A percentile compares a stretch with the other conserved stretches of the same genome.
Conservation (phyloP, 2,329 filamentous ascomycete genomes). For the Metarhizium rileyi region DNA sequence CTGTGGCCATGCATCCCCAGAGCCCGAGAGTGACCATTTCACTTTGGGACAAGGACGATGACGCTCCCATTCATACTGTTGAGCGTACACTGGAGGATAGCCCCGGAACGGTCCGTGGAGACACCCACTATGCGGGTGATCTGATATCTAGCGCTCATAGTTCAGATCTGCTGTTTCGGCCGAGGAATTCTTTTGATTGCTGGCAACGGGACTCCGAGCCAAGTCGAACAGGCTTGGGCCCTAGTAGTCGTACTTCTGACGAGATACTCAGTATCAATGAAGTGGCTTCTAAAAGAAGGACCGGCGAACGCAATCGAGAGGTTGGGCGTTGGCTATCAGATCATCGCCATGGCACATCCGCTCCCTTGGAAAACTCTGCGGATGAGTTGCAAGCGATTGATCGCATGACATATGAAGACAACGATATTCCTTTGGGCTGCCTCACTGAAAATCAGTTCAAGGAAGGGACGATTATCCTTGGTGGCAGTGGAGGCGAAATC, state of each 20-base stretch:
- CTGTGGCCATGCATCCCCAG: slow-evolving; percentile 32
- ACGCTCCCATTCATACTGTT: slow-evolving; percentile 25
- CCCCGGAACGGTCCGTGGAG: slow-evolving; percentile 24
- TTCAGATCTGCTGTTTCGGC: slow-evolving; percentile 9
- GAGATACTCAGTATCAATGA: slow-evolving; percentile 43
- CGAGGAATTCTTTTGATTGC: slow-evolving; percentile 30
- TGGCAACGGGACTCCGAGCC: slow-evolving; percentile 30
- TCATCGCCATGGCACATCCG: slow-evolving; percentile 19
- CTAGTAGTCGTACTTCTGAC: slow-evolving; percentile 30
- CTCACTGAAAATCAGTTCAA: slow-evolving; percentile 41
- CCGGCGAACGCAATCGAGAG: slow-evolving; percentile 36
- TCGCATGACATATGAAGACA: slow-evolving; percentile 18
- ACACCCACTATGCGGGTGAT: slow-evolving; percentile 30
- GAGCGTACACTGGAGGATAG: slow-evolving; percentile 31
- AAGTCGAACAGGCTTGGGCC: slow-evolving; percentile 38
- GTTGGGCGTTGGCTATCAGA: slow-evolving; percentile 42
- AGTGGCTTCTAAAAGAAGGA: slow-evolving; percentile 28
- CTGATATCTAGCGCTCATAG: slow-evolving; percentile 20
- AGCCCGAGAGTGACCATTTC: slow-evolving; percentile 49
- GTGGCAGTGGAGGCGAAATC: slow-evolving; percentile 30
- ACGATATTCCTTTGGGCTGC: slow-evolving; percentile 35
- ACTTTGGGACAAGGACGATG: slow-evolving; percentile 39
- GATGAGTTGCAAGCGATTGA: slow-evolving; percentile 15
- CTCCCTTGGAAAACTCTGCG: slow-evolving; percentile 16
- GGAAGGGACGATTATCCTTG: slow-evolving; percentile 40